These are phyloP conservation scores for Penicillium sp. DNA, from an alignment of 2,329 filamentous ascomycete species.

Conservation along the genomic window DNA sequence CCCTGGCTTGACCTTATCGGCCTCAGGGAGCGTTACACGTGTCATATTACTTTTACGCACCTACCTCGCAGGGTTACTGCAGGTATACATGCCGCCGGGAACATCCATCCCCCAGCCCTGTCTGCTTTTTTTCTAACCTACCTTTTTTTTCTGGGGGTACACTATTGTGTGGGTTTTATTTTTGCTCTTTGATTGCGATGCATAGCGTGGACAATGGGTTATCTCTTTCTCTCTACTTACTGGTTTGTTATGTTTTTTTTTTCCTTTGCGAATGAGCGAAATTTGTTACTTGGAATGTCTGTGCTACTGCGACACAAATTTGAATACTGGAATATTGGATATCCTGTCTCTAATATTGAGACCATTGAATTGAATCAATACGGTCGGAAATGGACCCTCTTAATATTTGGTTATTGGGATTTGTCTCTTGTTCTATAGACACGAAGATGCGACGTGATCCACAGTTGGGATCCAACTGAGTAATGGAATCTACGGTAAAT, in stretches of 20 bases:
- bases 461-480: neutral
- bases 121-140: constrained; percentile 13
- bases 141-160: neutral
- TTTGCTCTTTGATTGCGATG: constrained; percentile 25
- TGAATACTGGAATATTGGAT: neutral
- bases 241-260: constrained; percentile 13
- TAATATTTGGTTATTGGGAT: neutral
- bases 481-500: neutral
- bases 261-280: constrained; percentile 25
- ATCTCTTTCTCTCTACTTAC: constrained; percentile 8
- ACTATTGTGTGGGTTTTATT: neutral
- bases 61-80: constrained; percentile 27
- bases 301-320: constrained; percentile 10
- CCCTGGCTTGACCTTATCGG: constrained; percentile 12
- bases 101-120: neutral
- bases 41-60: constrained; percentile 23
- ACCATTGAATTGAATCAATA: neutral
- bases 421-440: constrained; percentile 1
- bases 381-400: constrained; percentile 1
- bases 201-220: constrained; percentile 40
- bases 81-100: constrained; percentile 16
- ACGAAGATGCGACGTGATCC: neutral
- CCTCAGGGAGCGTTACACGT: constrained; percentile 25
- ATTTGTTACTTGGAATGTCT: constrained; percentile 18
- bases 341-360: neutral